Evolutionary conservation across 225 moss, liverwort and hornwort species (phyloP).

Genomic region (Sphagnum tenellum): DNA sequence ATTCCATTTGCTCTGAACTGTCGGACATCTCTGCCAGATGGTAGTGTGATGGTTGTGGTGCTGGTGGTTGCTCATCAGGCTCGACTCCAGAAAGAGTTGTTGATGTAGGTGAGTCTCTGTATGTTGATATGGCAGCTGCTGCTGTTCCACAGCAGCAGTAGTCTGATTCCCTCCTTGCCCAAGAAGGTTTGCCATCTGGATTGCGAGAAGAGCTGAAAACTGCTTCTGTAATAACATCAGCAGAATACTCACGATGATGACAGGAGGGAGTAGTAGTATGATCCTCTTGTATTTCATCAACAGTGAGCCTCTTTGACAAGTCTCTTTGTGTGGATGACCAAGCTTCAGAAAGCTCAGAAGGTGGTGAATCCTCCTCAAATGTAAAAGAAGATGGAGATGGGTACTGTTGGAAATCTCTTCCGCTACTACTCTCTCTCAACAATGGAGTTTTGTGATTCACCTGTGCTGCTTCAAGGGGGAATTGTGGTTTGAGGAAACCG

Average conservation of each 20-base stretch:
- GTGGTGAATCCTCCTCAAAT: slow-evolving; percentile 11
- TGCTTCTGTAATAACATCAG: no score
- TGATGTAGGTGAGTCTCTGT: slow-evolving; percentile 26
- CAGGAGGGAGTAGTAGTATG: no score
- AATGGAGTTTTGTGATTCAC: slow-evolving; percentile 11
- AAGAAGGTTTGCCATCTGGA: slow-evolving; percentile 11
- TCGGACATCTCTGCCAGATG: slow-evolving; percentile 10
- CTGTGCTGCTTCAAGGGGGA: no score
- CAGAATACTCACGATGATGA: no score
- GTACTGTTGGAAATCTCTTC: slow-evolving; percentile 10
- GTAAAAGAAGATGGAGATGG: slow-evolving; percentile 37
- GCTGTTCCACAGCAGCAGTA: background rate
- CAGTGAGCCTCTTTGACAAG: no score
- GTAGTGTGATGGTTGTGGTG: no score
- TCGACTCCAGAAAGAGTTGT: slow-evolving; percentile 16
- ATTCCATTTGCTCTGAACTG: slow-evolving; percentile 7
- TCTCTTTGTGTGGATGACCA: no score
- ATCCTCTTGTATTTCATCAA: no score
- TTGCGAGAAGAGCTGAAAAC: no score
- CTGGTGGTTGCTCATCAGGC: slow-evolving; percentile 10
- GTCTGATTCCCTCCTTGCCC: slow-evolving; percentile 5
- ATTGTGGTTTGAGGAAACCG: background rate
- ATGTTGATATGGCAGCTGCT: background rate
- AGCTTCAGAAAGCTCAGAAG: slow-evolving; percentile 20
- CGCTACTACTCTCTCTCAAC: slow-evolving; percentile 9